Evolutionary conservation across 2,329 filamentous ascomycete species (phyloP), one percentile per base, ranked within the genome.

Genomic region (Colletotrichum spaethianum): DNA sequence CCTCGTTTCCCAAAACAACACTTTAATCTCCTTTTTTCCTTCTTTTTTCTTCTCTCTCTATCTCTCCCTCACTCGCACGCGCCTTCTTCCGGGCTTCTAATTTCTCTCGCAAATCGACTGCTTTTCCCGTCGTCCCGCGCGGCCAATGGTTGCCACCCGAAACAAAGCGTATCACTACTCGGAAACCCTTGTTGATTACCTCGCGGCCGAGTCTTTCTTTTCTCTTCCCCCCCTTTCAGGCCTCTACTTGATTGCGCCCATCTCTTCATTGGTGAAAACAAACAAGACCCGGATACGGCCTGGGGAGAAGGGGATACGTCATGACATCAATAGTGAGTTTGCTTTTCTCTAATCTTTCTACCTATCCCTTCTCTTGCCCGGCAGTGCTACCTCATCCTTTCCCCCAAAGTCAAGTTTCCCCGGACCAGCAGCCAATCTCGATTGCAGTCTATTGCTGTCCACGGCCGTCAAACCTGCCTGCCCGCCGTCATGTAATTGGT

Each of bases 241-340:
- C 59, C 50, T 59, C 63, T 46, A 46, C 57, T 70, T 68, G 40
- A 64, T 66, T 63, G 46, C 63, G 38, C 55, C 64, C 70, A 63
- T 28, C 56, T 56, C 50, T 42, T 71, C 42, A 66, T 71, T 65
- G 67, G 73, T 70, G 73, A 69, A 71, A 60, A 75, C 70, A 63
- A 63, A 42, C 65, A 69, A 48, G 46, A 69, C 31, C 69, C 65
- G 65, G 44, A 63, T 63, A 69, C 59, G 59, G 65, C 31, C 42
- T 61, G 59, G 75, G 69, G 57, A 72, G 59, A 70, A 67, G 65
- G 50, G 46, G 44, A 73, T 73, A 75, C 65, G 74, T 75, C 77
- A 80, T 80, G 79, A 79, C 79, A 76, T 80, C 78, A 71, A 80
- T 80, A 73, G 79, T 80, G 70, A 79, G 79, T 79, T 67, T 61